Evolutionary conservation across 305 asterid species (phyloP), one percentile per base, ranked within the genome.

Genomic region (Plantago rigida): DNA sequence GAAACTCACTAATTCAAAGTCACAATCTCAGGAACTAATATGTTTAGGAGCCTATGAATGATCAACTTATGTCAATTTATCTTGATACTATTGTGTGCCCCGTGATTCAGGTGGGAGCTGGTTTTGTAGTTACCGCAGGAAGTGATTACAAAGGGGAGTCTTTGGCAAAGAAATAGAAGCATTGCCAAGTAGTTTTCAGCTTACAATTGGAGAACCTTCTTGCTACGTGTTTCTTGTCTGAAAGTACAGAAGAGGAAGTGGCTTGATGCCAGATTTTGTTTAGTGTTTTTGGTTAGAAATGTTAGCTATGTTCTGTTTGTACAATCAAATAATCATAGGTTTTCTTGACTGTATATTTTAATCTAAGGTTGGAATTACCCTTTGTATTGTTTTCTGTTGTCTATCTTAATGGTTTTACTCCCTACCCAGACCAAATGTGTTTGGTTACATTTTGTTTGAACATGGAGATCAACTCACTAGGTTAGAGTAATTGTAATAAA

Each of bases 131-230:
- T 47, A 73, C 89, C 58, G 77, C 86, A 19, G 89, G 94, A 65
- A 85, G 97, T 63, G 97, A 87, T 69, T 64, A 87, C 75, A 87
- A 77, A 72, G 96, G 96, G 13, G 99, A 93, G 69, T 85, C 99
- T 56, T 76, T 93, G 77, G 94, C 96, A 2, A 93, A 80, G 80
- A 87, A 87, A 75, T 84, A 89, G 76, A 89, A 87, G 60, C 77
- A 75, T 49, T 82, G 71, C 73, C 19, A 3, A 15, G 57, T 47
- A 41, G 34, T 28, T 29, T 67, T 58, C 47, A 46, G 36, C 22
- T 62, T 26, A 17, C 28, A 29, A 47, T 63, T 22, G 48, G 36
- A 54, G 47, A 59, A 31, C 56, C 51, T 9, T 34, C 34, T 28
- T 19, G 59, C 59, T 56, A 14, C 52, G 3, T 45, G 69, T 67